Evolutionary conservation across 495 filamentous ascomycete species (phyloP).

Genomic region (Niebla homalea): DNA sequence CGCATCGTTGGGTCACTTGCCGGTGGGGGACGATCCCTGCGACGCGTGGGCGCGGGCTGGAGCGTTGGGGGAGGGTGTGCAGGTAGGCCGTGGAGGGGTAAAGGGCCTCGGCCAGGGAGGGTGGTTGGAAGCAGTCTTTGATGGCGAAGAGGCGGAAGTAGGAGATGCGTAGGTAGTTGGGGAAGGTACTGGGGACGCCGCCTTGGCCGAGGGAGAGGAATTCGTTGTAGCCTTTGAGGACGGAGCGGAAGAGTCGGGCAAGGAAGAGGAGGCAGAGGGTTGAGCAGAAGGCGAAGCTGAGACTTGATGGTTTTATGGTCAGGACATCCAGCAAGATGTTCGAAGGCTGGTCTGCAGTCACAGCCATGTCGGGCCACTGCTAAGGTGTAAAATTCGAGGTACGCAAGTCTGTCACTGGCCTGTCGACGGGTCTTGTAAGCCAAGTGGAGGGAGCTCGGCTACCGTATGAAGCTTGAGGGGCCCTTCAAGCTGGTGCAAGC

Average conservation of each 20-base stretch:
- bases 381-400: too few relatives aligned
- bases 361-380: too few relatives aligned
- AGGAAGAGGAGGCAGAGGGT: conserved; percentile 33
- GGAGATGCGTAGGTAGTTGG: conserved; percentile 59
- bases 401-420: too few relatives aligned
- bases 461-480: too few relatives aligned
- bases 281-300: conserved; percentile 27
- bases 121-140: conserved; percentile 23
- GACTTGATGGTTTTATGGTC: conserved; percentile 18
- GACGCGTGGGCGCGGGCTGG: conserved; percentile 48
- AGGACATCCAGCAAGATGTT: too few relatives aligned
- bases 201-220: conserved; percentile 71
- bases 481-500: too few relatives aligned
- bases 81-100: conserved; percentile 36
- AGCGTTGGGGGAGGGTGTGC: conserved; percentile 41
- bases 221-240: conserved; percentile 62
- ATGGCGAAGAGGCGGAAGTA: conserved; percentile 37
- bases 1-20: conserved; percentile 54
- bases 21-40: conserved; percentile 70
- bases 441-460: too few relatives aligned
- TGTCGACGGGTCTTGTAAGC: too few relatives aligned
- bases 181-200: conserved; percentile 60
- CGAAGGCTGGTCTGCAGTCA: too few relatives aligned
- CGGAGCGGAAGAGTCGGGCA: conserved; percentile 36
- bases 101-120: conserved; percentile 20